Evolutionary conservation across 179 eudicot species (phyloP).

Genomic region (Beta corolliflora): DNA sequence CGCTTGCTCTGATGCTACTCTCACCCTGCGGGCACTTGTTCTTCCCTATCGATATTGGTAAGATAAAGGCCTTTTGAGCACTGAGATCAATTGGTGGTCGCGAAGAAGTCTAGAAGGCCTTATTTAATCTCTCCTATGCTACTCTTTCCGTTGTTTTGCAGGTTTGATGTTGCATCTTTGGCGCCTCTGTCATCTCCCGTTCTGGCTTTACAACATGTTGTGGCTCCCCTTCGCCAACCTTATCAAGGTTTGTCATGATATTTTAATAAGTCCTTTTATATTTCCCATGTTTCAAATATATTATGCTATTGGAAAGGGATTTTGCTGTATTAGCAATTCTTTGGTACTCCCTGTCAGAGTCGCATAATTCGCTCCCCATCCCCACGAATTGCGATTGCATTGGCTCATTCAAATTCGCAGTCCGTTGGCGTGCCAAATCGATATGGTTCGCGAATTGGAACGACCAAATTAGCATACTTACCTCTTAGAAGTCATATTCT

Average conservation of each 20-base stretch:
- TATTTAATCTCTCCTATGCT: slow-evolving; percentile 15
- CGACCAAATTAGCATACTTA: too few species aligned
- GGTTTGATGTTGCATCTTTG: slow-evolving; percentile 94
- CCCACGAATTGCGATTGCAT: too few species aligned
- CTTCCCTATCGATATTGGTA: slow-evolving; percentile 93
- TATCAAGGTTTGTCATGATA: slow-evolving; percentile 46
- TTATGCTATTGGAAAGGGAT: neutral
- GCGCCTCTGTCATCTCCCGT: slow-evolving; percentile 77
- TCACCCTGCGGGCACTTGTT: slow-evolving; percentile 83
- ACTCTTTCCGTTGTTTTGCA: slow-evolving; percentile 34
- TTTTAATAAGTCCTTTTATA: neutral
- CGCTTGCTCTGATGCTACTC: slow-evolving; percentile 96
- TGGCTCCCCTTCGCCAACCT: slow-evolving; percentile 49
- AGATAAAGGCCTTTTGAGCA: slow-evolving; percentile 15
- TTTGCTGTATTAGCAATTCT: neutral
- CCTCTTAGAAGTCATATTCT: too few species aligned
- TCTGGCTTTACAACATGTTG: slow-evolving; percentile 77
- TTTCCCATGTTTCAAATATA: neutral
- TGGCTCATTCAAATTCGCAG: too few species aligned
- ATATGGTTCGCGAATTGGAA: too few species aligned
- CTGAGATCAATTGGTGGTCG: neutral
- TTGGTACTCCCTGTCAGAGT: neutral
- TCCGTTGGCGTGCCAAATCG: too few species aligned
- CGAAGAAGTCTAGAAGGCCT: neutral
- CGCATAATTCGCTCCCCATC: too few species aligned